Percentiles rank a stretch among this genome's conserved stretches.
phyloP scores from a whole-genome alignment of 2,329 filamentous ascomycete genomes.

The Botrytis fabae region DNA sequence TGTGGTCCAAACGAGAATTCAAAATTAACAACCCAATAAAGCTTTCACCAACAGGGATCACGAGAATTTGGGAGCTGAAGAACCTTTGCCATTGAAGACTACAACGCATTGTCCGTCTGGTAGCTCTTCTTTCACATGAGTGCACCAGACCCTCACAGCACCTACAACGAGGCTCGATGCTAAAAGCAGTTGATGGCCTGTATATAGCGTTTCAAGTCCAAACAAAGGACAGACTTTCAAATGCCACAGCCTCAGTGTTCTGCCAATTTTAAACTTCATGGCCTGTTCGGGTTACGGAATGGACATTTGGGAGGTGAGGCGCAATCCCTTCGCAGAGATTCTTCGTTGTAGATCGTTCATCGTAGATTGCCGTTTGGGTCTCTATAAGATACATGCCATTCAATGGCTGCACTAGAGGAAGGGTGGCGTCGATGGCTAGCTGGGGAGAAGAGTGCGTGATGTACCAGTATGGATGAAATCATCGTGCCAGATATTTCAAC shows the following conservation, averaged over 20 bases:
- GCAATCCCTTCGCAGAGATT: background rate
- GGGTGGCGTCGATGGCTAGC: background rate
- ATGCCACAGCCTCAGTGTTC: background rate
- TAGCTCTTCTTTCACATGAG: background rate
- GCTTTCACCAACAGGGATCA: background rate
- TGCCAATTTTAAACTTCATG: background rate
- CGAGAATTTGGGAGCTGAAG: background rate
- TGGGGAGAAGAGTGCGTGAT: background rate
- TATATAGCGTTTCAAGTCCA: background rate
- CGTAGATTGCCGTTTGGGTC: background rate
- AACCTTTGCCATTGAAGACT: background rate
- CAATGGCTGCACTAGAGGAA: background rate
- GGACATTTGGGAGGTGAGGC: background rate
- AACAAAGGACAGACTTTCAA: background rate
- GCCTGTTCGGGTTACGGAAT: background rate
- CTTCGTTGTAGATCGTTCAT: background rate
- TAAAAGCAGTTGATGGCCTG: background rate
- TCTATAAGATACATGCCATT: background rate
- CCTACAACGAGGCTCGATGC: background rate
- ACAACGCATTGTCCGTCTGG: background rate
- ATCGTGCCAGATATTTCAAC: background rate
- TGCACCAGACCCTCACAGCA: background rate
- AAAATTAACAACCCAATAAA: background rate
- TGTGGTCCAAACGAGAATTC: background rate
- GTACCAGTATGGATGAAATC: background rate